Evolutionary conservation across 2,329 filamentous ascomycete species (phyloP), one percentile per base, ranked within the genome.

Genomic region (Arthrinium phaeospermum): DNA sequence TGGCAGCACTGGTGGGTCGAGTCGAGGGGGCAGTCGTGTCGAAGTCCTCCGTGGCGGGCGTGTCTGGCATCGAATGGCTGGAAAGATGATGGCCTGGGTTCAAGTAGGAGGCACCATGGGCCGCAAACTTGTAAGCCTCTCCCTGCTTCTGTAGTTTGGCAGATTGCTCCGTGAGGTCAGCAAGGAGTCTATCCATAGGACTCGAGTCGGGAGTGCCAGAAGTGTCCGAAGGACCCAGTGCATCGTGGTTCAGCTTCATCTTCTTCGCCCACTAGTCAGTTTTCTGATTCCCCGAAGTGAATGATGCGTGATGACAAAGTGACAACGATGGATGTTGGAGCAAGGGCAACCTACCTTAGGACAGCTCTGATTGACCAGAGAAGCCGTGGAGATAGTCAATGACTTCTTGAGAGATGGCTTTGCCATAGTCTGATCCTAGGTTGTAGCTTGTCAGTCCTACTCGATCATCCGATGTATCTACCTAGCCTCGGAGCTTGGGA

Each of bases 81-180:
- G 86, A 87, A 5, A 88, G 85, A 64, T 83, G 81, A 67, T 88
- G 86, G 46, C 89, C 88, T 24, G 85, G 76, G 46, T 74, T 77
- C 45, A 80, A 77, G 73, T 83, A 84, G 44, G 78, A 72, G 47
- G 61, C 73, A 30, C 81, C 80, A 27, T 85, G 84, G 16, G 86
- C 83, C 37, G 77, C 73, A 13, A 78, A 77, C 72, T 86, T 88
- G 61, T 89, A 79, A 70, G 85, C 85, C 72, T 89, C 85, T 73
- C 87, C 88, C 78, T 92, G 90, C 80, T 90, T 87, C 69, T 85
- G 85, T 69, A 92, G 82, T n/a, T 86, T 80, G 61, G 85, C 84
- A 78, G 92, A 90, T 78, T 94, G 92, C 80, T 95, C 91, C n/a
- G 90, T 90, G 68, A 96, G 86, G 79, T 91, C 93, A 71, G 92